A percentile compares a stretch with the other conserved stretches of the same genome.
These are phyloP conservation scores for Neurospora terricola DNA, from an alignment of 495 filamentous ascomycete species.

Conservation along the genomic window DNA sequence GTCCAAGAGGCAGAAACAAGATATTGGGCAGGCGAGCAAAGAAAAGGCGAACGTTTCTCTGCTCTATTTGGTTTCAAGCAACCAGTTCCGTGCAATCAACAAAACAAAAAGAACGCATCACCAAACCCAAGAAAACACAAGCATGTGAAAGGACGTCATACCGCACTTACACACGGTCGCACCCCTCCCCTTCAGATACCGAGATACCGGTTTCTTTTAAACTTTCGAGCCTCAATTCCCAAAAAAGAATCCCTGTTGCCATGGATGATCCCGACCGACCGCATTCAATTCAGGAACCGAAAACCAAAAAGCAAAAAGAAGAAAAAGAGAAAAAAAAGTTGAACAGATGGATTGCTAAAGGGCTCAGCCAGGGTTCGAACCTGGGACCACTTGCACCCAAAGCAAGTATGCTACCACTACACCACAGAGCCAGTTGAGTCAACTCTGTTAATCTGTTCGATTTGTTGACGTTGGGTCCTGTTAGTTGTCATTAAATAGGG, in stretches of 20 bases:
- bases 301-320: no score
- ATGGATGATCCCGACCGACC: neutral
- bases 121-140: neutral
- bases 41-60: no score
- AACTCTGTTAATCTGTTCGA: neutral
- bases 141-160: neutral
- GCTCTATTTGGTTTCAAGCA: no score
- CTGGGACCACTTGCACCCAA: neutral
- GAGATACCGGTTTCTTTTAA: neutral
- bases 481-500: neutral
- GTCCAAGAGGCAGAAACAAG: no score
- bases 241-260: neutral
- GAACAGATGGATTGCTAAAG: neutral
- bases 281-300: neutral
- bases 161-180: neutral
- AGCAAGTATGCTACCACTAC: slow-evolving; percentile 1
- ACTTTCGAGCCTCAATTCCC: neutral
- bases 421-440: neutral
- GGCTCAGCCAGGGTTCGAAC: neutral
- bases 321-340: neutral
- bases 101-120: neutral
- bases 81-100: no score
- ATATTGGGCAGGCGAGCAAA: no score
- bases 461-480: neutral
- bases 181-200: neutral